These are phyloP conservation scores for Berberis thunbergii DNA, from an alignment of 164 flowering plant species.

Conservation along the genomic window DNA sequence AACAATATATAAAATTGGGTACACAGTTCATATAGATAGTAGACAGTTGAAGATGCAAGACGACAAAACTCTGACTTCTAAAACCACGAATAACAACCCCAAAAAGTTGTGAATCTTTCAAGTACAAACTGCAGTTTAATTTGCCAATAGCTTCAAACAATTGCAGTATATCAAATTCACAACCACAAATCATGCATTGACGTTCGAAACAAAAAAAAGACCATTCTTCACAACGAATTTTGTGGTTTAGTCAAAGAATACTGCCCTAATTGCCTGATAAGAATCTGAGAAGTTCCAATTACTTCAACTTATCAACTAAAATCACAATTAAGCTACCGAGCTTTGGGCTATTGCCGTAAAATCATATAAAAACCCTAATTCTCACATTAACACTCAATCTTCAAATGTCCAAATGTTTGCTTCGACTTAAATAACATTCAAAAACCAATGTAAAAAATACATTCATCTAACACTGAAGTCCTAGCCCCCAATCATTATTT, in stretches of 20 bases:
- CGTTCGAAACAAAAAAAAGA: too few species aligned
- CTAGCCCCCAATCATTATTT: too few species aligned
- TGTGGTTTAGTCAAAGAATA: too few species aligned
- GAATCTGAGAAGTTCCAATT: too few species aligned
- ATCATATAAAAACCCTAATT: conserved; percentile 4
- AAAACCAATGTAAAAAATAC: neutral
- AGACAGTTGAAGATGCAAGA: neutral
- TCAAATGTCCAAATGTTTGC: neutral
- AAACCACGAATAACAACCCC: neutral
- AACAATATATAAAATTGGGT: neutral
- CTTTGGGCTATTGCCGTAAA: too few species aligned
- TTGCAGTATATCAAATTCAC: too few species aligned
- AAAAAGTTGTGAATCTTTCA: neutral
- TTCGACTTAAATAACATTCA: neutral
- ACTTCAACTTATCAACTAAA: neutral
- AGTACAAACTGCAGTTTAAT: neutral
- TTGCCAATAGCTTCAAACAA: too few species aligned
- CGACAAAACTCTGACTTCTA: neutral
- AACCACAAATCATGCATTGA: too few species aligned
- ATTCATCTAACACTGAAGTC: too few species aligned
- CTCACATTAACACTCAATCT: neutral
- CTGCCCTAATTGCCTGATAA: too few species aligned
- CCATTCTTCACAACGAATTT: too few species aligned
- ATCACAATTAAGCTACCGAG: neutral
- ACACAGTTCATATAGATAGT: neutral